phyloP scores from a whole-genome alignment of 768 basidiomycete genomes.

The Naganishia friedmannii region DNA sequence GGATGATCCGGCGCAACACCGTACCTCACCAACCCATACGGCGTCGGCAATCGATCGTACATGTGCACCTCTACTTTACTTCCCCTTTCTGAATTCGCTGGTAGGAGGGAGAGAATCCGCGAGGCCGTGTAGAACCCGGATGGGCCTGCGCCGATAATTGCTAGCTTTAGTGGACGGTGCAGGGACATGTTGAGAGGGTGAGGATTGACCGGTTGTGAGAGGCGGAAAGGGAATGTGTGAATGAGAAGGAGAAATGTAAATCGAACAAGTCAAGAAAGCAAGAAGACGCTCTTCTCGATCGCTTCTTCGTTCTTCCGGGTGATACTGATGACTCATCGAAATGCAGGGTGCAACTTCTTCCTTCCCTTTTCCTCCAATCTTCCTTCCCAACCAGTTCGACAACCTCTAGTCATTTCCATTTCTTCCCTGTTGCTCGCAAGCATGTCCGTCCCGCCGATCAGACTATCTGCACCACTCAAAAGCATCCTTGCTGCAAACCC shows the following conservation, averaged over 20 bases:
- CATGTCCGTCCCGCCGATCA: neutral
- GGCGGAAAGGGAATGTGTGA: neutral
- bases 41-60: slow-evolving; percentile 88
- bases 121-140: slow-evolving; percentile 95
- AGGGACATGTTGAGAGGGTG: neutral
- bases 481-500: neutral
- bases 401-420: too few relatives aligned
- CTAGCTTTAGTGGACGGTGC: slow-evolving; percentile 64
- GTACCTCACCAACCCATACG: slow-evolving; percentile 90
- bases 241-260: neutral
- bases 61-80: slow-evolving; percentile 66
- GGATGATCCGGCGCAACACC: slow-evolving; percentile 98
- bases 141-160: slow-evolving; percentile 88
- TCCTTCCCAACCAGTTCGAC: neutral
- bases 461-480: neutral
- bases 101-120: slow-evolving; percentile 67
- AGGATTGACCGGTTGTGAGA: neutral
- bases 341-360: neutral
- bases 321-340: neutral
- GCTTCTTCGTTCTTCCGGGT: too few relatives aligned
- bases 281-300: neutral
- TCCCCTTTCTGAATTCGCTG: slow-evolving; percentile 52
- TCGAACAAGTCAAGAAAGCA: neutral
- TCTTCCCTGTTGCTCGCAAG: too few relatives aligned
- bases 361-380: neutral